phyloP scores from a whole-genome alignment of 805 yeast species.

The Metschnikowia bowlesiae region DNA sequence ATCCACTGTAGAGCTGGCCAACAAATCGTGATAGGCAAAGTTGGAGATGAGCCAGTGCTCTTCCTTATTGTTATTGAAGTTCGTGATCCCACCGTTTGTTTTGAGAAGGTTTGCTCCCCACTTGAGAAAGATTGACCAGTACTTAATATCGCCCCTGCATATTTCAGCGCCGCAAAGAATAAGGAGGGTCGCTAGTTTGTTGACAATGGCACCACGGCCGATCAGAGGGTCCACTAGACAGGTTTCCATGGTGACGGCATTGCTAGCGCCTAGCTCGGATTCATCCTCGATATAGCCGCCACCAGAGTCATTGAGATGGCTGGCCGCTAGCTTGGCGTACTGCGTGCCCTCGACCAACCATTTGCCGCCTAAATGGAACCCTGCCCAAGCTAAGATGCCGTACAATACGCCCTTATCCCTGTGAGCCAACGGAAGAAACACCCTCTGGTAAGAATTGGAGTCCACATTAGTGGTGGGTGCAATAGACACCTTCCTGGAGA shows the following conservation, averaged over 20 bases:
- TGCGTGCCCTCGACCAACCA: constrained; percentile 47
- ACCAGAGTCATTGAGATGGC: constrained; percentile 27
- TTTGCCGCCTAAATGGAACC: constrained; percentile 44
- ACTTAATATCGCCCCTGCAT: constrained; percentile 73
- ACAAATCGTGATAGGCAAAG: constrained; percentile 76
- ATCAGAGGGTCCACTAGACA: not conserved
- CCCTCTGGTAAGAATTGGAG: constrained; percentile 48
- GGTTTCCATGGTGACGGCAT: not conserved
- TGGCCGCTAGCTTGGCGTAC: constrained; percentile 46
- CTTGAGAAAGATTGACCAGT: constrained; percentile 65
- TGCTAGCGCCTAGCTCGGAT: not conserved
- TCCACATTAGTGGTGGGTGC: constrained; percentile 42
- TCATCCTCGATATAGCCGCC: not conserved
- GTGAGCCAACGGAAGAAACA: constrained; percentile 54
- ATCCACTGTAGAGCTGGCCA: constrained; percentile 56
- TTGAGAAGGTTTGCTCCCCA: constrained; percentile 63
- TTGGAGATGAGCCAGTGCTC: constrained; percentile 71
- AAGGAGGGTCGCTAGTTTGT: constrained; percentile 59
- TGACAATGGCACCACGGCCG: constrained; percentile 33
- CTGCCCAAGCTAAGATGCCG: constrained; percentile 53
- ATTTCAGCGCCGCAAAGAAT: constrained; percentile 77
- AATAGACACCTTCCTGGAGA: constrained; percentile 41
- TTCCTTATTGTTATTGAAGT: constrained; percentile 48
- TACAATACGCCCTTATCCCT: constrained; percentile 47
- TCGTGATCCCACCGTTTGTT: constrained; percentile 59